A percentile compares a stretch with the other conserved stretches of the same genome.
These are phyloP conservation scores for Russula sp. DNA, from an alignment of 768 basidiomycete species.

Conservation along the genomic window DNA sequence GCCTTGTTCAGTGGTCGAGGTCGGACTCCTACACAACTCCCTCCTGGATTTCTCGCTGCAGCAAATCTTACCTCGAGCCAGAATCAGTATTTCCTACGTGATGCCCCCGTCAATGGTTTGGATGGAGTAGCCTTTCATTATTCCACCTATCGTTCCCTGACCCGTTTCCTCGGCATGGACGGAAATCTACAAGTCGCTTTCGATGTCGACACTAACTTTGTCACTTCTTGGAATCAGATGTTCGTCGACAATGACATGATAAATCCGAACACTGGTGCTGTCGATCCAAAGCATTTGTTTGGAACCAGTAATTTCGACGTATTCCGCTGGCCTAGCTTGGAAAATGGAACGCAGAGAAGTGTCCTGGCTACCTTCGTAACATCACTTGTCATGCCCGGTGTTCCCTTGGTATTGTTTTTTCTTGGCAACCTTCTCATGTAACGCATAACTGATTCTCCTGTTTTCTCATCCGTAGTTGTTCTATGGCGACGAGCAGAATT, in stretches of 20 bases:
- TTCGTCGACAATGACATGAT: constrained; percentile 83
- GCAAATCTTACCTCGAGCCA: constrained; percentile 55
- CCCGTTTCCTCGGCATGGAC: constrained; percentile 92
- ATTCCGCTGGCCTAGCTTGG: constrained; percentile 86
- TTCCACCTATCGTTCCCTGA: constrained; percentile 80
- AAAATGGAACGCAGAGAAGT: constrained; percentile 74
- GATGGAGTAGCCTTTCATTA: constrained; percentile 90
- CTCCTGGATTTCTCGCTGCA: constrained; percentile 60
- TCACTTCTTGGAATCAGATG: constrained; percentile 90
- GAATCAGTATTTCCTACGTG: constrained; percentile 75
- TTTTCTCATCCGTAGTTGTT: constrained; percentile 42
- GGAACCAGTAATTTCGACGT: constrained; percentile 95
- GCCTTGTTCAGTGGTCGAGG: constrained; percentile 66
- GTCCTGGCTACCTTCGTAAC: constrained; percentile 74
- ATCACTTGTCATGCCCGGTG: constrained; percentile 77
- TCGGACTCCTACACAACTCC: constrained; percentile 65
- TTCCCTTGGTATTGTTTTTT: constrained; percentile 52
- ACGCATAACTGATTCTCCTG: constrained; percentile 14
- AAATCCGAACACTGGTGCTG: constrained; percentile 51
- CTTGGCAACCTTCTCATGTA: background rate
- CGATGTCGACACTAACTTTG: constrained; percentile 74
- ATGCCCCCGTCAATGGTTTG: constrained; percentile 50
- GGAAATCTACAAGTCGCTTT: constrained; percentile 89
- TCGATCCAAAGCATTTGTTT: constrained; percentile 86
- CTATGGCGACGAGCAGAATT: constrained; percentile 90